These are phyloP conservation scores for Pestalotiopsis sp. DNA, from an alignment of 2,329 filamentous ascomycete genomes.

Conservation along the genomic window DNA sequence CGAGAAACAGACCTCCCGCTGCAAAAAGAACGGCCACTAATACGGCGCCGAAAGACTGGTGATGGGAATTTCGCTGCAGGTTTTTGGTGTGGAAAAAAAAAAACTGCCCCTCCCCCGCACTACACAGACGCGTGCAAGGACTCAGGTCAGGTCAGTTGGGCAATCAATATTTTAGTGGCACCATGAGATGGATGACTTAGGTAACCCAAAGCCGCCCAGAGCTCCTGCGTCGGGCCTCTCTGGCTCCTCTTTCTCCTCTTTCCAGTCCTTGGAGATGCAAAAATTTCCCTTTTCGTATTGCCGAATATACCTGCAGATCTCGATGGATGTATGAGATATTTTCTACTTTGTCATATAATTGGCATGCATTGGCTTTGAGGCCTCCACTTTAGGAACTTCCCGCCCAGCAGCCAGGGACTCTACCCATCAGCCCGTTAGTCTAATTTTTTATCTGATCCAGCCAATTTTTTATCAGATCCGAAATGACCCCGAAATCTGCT, in stretches of 20 bases:
- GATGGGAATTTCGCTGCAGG: not conserved
- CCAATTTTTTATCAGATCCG: conserved; percentile 2
- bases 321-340: conserved; percentile 9
- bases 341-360: conserved; percentile 3
- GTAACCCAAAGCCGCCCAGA: not conserved
- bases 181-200: not conserved
- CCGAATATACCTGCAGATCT: not conserved
- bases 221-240: not conserved
- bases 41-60: not conserved
- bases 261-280: not conserved
- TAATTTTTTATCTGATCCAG: conserved; percentile 1
- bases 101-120: conserved; percentile 13
- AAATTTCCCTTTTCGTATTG: not conserved
- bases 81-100: not conserved
- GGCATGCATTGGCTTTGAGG: conserved; percentile 1
- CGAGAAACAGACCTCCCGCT: not conserved
- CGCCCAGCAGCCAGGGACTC: too few species aligned
- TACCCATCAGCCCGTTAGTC: not conserved
- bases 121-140: not conserved
- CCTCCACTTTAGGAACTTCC: not conserved
- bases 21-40: not conserved
- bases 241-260: not conserved
- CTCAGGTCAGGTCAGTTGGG: not conserved
- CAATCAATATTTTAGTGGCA: not conserved
- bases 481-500: conserved; percentile 14